A percentile compares a stretch with the other conserved stretches of the same genome.
phyloP scores from a whole-genome alignment of 345 rosid genomes.

The Tarenaya hassleriana region DNA sequence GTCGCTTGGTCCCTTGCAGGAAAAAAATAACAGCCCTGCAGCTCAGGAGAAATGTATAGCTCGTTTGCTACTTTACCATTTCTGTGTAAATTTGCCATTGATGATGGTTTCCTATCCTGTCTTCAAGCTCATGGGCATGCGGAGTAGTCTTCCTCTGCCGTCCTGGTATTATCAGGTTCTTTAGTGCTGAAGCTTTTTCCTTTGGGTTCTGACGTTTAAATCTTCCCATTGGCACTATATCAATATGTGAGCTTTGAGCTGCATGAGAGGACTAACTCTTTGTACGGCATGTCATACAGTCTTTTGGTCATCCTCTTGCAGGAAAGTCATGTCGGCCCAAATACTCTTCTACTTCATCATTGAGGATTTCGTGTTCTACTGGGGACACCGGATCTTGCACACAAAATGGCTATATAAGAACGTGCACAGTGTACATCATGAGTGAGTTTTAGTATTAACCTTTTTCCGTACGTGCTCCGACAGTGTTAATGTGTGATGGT shows the following conservation, averaged over 20 bases:
- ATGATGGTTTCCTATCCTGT: conserved; percentile 86
- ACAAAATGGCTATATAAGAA: conserved; percentile 96
- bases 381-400: conserved; percentile 94
- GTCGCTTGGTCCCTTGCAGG: conserved; percentile 40
- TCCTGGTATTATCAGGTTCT: conserved; percentile 98
- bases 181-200: conserved; percentile 31
- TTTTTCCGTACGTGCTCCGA: not conserved
- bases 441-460: conserved; percentile 49
- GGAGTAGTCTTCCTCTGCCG: conserved; percentile 84
- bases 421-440: conserved; percentile 97
- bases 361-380: conserved; percentile 95
- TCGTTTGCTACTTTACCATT: conserved; percentile 74
- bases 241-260: conserved; percentile 25
- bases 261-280: conserved; percentile 27
- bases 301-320: conserved; percentile 41
- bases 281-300: conserved; percentile 25
- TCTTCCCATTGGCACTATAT: conserved; percentile 16
- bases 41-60: conserved; percentile 93
- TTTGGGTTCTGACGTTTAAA: conserved; percentile 28
- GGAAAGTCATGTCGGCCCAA: conserved; percentile 74
- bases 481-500: not conserved
- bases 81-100: conserved; percentile 83
- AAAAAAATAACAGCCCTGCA: conserved; percentile 75
- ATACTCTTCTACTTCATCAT: conserved; percentile 86
- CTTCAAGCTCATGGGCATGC: conserved; percentile 93